Base-by-base conservation (phyloP, 2,329 filamentous ascomycete genomes). In the Thielaviopsis ethacetica region DNA sequence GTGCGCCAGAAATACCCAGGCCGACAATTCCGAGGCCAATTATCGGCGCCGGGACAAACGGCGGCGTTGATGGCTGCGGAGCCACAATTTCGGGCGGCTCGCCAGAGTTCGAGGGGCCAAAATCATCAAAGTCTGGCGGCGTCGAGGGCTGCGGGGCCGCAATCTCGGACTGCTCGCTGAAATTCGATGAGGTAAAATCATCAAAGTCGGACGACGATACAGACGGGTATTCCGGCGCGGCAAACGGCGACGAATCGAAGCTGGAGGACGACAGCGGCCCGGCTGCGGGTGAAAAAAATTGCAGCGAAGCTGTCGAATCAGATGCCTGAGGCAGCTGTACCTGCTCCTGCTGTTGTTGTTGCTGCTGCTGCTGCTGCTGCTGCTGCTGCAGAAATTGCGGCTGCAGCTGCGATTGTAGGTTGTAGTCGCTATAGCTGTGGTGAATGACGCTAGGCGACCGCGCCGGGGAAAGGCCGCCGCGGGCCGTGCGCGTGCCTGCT, bases 361-460 rank as follows among this genome's bases (percentile, higher is more conserved):
- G 26, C 12, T 7, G 19, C 38, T 7, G 27, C 26, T 17, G 56
- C 30, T 52, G 50, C 19, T 26, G 50, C 17, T 17, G 10, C 13
- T 47, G 54, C 9, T 6, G 19, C 19, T 38, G 19, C 22, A n/a
- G 41, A 34, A 34, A 34, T 6, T 34, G 2, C 17, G n/a, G 21
- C 27, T 56, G 38, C 30, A 47, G 22, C n/a, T 21, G 47, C 38
- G 38, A 27, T 21, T 47, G 22, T 24, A 38, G 38, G 9, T 26
- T 10, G 47, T 49, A 26, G 54, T 56, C 54, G 22, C 21, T 56
- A 13, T 26, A 27, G 30, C 22, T 27, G 24, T 54, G 44, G n/a
- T 59, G 38, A 44, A 57, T 54, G 3, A 54, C 54, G 49, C 59
- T 60, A 4, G 59, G 13, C 3, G 59, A 38, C 7, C 55, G 54